Conservation (phyloP, 2,329 filamentous ascomycete species). For the Aspergillus felis region DNA sequence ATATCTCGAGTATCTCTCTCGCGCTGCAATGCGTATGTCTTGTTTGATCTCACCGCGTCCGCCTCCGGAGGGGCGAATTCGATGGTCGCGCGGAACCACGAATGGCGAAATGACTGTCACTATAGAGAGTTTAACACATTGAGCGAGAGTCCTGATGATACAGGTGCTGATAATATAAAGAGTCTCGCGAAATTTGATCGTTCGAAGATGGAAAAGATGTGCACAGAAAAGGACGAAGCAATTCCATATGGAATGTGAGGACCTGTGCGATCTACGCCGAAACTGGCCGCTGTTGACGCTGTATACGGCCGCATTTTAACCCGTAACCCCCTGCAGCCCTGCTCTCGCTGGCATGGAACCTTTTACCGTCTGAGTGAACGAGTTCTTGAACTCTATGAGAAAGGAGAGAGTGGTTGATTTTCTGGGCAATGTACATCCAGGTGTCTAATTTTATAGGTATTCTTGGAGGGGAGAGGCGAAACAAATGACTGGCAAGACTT, state of each 20-base stretch:
- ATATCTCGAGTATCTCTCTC: constrained; percentile 8
- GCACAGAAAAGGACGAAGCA: background rate
- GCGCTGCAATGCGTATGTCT: constrained; percentile 2
- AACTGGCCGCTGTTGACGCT: background rate
- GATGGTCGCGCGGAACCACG: background rate
- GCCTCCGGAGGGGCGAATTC: background rate
- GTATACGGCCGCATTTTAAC: background rate
- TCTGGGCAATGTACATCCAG: no score
- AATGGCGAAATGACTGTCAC: background rate
- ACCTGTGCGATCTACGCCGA: no score
- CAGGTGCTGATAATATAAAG: background rate
- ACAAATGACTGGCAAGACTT: no score
- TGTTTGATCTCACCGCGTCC: background rate
- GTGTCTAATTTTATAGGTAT: no score
- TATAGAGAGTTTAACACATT: background rate
- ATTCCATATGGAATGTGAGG: background rate
- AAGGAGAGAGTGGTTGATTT: no score
- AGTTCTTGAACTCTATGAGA: no score
- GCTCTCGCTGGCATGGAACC: no score
- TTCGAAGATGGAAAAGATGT: background rate
- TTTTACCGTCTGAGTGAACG: no score
- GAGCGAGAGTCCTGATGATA: background rate
- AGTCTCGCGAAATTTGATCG: background rate
- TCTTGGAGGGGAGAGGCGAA: no score
- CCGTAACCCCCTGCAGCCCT: no score